Conservation (phyloP, 441 rosid genomes). For the Croton laevigatus region DNA sequence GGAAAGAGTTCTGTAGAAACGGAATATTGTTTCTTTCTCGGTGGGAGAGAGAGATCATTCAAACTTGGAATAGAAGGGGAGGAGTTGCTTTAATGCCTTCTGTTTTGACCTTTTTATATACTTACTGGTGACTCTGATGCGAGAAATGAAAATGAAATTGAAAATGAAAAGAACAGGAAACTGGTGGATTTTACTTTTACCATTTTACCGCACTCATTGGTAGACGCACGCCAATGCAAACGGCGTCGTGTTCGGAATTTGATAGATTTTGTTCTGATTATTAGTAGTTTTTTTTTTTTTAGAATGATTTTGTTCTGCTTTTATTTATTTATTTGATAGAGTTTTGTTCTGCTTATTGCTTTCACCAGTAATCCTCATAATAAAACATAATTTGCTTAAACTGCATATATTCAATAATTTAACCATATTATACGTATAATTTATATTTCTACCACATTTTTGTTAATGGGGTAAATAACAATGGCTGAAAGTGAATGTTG, state of each 20-base stretch:
- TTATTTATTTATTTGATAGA: no score
- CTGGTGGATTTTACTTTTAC: slow-evolving; percentile 6
- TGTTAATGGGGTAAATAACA: no score
- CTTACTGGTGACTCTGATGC: slow-evolving; percentile 18
- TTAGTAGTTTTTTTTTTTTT: neutral
- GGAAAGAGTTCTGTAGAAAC: neutral
- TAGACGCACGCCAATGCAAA: neutral
- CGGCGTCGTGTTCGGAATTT: neutral
- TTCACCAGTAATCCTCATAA: no score
- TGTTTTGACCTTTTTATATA: slow-evolving; percentile 20
- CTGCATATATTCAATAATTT: no score
- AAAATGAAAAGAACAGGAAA: neutral
- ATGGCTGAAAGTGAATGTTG: no score
- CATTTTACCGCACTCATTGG: neutral
- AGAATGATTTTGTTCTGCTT: neutral
- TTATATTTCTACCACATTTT: no score
- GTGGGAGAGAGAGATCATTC: neutral
- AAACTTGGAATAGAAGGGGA: slow-evolving; percentile 7
- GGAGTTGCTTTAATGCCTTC: neutral
- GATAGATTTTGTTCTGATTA: neutral
- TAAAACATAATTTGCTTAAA: no score
- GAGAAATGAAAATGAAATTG: neutral
- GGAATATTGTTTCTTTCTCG: slow-evolving; percentile 3
- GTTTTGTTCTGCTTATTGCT: no score
- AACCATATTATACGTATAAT: no score